Evolutionary conservation across 331 rosid genomes (phyloP).

Genomic region (Spiraea crenata): DNA sequence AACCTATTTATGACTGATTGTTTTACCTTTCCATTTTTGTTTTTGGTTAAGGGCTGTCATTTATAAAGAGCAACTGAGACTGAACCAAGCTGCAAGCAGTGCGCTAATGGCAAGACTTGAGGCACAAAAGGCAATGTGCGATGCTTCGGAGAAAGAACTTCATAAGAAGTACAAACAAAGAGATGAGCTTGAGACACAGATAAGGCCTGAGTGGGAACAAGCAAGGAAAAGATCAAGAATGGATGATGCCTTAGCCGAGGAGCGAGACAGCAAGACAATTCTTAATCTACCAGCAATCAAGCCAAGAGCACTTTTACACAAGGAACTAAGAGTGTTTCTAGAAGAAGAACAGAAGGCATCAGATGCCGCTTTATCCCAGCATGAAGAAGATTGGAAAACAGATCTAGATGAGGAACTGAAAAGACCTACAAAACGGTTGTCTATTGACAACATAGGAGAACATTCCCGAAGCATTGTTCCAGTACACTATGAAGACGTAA

Average conservation of each 20-base stretch:
- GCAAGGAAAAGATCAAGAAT: slow-evolving; percentile 86
- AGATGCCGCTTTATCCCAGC: slow-evolving; percentile 46
- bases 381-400: slow-evolving; percentile 41
- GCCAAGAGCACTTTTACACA: slow-evolving; percentile 63
- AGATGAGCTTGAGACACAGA: slow-evolving; percentile 78
- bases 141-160: slow-evolving; percentile 80
- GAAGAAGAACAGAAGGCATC: slow-evolving; percentile 85
- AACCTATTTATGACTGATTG: background rate
- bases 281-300: slow-evolving; percentile 53
- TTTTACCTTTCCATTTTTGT: slow-evolving; percentile 17
- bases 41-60: slow-evolving; percentile 64
- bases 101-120: slow-evolving; percentile 96
- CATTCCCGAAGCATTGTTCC: slow-evolving; percentile 30
- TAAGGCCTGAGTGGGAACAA: slow-evolving; percentile 73
- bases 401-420: slow-evolving; percentile 36
- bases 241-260: slow-evolving; percentile 51
- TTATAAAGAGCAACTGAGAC: slow-evolving; percentile 91
- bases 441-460: slow-evolving; percentile 40
- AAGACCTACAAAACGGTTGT: slow-evolving; percentile 12
- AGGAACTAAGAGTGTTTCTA: slow-evolving; percentile 78
- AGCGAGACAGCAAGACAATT: slow-evolving; percentile 40
- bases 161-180: slow-evolving; percentile 64
- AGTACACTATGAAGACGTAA: slow-evolving; percentile 37
- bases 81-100: slow-evolving; percentile 84
- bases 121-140: slow-evolving; percentile 79